These are phyloP conservation scores for Hypoxylon subgilvum DNA, from an alignment of 495 filamentous ascomycete species.

Conservation along the genomic window DNA sequence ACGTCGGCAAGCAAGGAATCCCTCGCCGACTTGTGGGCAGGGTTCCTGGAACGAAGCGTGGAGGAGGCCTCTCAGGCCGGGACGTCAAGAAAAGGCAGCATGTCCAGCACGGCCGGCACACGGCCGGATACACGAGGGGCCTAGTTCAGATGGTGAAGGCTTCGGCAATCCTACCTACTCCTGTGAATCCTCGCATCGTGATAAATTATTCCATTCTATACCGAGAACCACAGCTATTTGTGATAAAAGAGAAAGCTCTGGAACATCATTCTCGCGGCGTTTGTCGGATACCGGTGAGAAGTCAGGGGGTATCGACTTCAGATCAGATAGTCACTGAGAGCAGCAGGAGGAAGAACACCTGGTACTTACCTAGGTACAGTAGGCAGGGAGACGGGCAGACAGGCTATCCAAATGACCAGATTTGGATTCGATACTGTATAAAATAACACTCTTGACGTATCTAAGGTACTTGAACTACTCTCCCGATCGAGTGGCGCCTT, in stretches of 20 bases:
- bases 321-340: slow-evolving; percentile 2
- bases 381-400: too few relatives aligned
- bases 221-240: slow-evolving; percentile 6
- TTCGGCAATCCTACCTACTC: neutral
- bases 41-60: slow-evolving; percentile 84
- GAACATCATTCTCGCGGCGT: slow-evolving; percentile 28
- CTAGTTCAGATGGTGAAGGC: slow-evolving; percentile 21
- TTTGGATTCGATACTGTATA: too few relatives aligned
- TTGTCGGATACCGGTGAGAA: slow-evolving; percentile 22
- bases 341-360: neutral
- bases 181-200: too few relatives aligned
- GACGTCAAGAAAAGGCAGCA: slow-evolving; percentile 51
- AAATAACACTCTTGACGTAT: neutral
- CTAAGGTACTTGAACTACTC: neutral
- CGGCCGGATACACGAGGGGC: slow-evolving; percentile 45
- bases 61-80: slow-evolving; percentile 54
- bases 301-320: neutral
- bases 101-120: slow-evolving; percentile 46
- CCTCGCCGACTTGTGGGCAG: slow-evolving; percentile 88
- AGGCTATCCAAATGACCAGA: too few relatives aligned
- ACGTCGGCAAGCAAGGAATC: slow-evolving; percentile 65
- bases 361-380: too few relatives aligned
- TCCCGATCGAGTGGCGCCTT: neutral
- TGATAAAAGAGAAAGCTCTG: slow-evolving; percentile 15
- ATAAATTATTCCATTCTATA: neutral